phyloP scores from a whole-genome alignment of 306 rosid genomes.

The Argentina anserina region DNA sequence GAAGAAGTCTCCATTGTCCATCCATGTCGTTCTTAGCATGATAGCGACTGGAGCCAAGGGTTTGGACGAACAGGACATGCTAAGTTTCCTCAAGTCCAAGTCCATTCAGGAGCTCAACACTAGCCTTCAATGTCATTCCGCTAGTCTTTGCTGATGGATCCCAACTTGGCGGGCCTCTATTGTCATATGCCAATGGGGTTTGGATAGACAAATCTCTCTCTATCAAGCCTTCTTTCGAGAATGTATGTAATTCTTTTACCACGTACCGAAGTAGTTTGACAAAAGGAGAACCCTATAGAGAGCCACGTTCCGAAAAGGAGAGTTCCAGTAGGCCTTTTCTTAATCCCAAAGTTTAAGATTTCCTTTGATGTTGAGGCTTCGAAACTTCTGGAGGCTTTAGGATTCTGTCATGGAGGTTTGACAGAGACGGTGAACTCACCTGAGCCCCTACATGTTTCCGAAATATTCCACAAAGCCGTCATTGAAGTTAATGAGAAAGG shows the following conservation, averaged over 20 bases:
- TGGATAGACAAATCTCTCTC: background rate
- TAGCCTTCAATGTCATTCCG: background rate
- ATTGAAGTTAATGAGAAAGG: background rate
- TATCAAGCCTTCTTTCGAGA: background rate
- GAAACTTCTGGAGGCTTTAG: background rate
- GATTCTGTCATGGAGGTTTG: background rate
- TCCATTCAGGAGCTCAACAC: background rate
- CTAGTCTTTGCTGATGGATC: background rate
- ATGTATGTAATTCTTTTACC: background rate
- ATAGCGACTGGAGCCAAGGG: background rate
- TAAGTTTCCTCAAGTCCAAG: background rate
- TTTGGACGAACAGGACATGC: background rate
- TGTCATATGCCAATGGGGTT: background rate
- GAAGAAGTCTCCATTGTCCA: background rate
- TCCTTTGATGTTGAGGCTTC: background rate
- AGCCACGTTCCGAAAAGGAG: background rate
- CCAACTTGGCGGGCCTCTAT: background rate
- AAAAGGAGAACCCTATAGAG: too few species aligned
- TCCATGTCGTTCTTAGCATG: background rate
- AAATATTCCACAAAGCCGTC: background rate
- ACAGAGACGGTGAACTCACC: background rate
- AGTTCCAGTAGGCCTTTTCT: background rate
- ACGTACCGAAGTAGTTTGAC: background rate
- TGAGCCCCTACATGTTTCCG: background rate
- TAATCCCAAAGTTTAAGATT: conserved; percentile 2